Conservation (phyloP, 139 green algal genomes). For the Picochlorum sp. region DNA sequence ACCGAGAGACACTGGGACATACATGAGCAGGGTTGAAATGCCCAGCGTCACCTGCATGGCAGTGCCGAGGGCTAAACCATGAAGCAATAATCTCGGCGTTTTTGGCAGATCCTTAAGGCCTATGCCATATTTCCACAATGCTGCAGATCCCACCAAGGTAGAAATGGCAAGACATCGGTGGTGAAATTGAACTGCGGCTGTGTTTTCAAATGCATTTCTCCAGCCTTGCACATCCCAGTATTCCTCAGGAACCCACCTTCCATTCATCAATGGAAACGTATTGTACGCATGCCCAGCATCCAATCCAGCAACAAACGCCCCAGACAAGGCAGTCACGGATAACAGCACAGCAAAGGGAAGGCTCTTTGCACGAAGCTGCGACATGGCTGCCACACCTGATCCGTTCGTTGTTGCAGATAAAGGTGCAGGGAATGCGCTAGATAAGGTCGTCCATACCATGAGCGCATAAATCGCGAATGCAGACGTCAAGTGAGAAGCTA, state of each 20-base stretch:
- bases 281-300: conserved; percentile 94
- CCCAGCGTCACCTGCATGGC: conserved; percentile 60
- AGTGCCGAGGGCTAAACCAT: conserved; percentile 30
- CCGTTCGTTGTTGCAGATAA: conserved; percentile 7
- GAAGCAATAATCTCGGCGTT: conserved; percentile 24
- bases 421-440: conserved; percentile 42
- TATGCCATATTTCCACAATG: conserved; percentile 38
- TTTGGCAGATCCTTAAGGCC: conserved; percentile 40
- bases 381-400: conserved; percentile 21
- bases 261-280: conserved; percentile 94
- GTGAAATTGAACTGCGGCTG: conserved; percentile 86
- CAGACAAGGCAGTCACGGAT: conserved; percentile 78
- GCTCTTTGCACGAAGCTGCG: conserved; percentile 25
- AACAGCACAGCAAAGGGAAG: conserved; percentile 77
- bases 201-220: conserved; percentile 94
- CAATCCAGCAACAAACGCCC: conserved; percentile 78
- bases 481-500: conserved; percentile 89
- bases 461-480: conserved; percentile 91
- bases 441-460: conserved; percentile 88
- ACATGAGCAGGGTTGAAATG: conserved; percentile 76
- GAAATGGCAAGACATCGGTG: conserved; percentile 71
- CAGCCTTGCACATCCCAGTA: conserved; percentile 60
- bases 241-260: conserved; percentile 72
- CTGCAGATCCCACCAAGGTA: conserved; percentile 49
- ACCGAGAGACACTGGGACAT: conserved; percentile 81